Base-by-base conservation (phyloP, 129 eudicot species). In the Smallanthus sonchifolius region DNA sequence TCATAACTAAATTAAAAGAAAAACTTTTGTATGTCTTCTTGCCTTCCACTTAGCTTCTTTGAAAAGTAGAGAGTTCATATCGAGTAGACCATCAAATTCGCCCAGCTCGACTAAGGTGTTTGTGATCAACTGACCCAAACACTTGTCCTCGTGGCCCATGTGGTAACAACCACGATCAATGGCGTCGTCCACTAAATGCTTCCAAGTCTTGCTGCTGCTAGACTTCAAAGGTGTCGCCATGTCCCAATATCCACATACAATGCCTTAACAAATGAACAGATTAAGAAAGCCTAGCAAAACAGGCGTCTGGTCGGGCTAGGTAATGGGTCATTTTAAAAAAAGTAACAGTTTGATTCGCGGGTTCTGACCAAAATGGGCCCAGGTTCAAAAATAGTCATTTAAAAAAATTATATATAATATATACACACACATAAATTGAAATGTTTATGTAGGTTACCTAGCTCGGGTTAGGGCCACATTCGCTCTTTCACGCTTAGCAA, bases 401-500 rank as follows among this genome's bases (percentile, higher is more conserved):
- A 24, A 24, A n/a, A n/a, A n/a, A n/a, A n/a, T n/a, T 24, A 24
- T 24, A 24, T 24, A 24, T 24, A 24, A 24, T 24, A 24, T 24
- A 24, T 24, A 24, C 1, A 0, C 55, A 68, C 14, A 55, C 68
- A 3, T 5, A 49, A 67, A 6, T 14, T 61, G 16, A 9, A 42
- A 51, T 40, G 6, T 67, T 16, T n/a, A 19, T 55, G 19, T 30
- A 30, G 1, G 34, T 67, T 86, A 91, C 97, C 96, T 86, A 51
- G 96, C 96, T 34, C 97, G 81, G 64, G 97, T 92, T 44, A 92
- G 76, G 65, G 97, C 97, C 59, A 92, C 97, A 82, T 89, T 92
- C 9, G 89, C 75, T 75, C 97, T 85, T 69, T 85, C 86, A 35
- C 24, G 48, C 47, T 76, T 76, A 5, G 75, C 64, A 32, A 92